Percentiles rank a stretch among this genome's conserved stretches.
These are phyloP conservation scores for Penicillium sp. DNA, from an alignment of 2,329 filamentous ascomycete species.

Conservation along the genomic window DNA sequence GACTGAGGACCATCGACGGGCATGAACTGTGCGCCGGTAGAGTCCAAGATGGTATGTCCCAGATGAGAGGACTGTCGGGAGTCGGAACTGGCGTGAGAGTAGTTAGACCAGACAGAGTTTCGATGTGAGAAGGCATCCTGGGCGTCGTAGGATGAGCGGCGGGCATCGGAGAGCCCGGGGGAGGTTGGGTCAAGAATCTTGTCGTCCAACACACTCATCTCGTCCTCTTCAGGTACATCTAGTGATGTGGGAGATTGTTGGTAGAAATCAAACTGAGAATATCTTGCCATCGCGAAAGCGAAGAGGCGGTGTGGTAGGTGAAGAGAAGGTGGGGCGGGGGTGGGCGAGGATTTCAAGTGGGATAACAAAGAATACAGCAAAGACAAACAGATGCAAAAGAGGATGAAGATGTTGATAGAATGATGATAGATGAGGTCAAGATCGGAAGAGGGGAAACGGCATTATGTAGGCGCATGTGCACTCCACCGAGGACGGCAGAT, in stretches of 20 bases:
- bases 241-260: slow-evolving; percentile 43
- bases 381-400: not conserved
- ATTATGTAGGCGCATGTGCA: not conserved
- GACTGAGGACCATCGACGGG: slow-evolving; percentile 54
- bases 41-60: slow-evolving; percentile 49
- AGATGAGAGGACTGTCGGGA: slow-evolving; percentile 43
- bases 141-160: slow-evolving; percentile 46
- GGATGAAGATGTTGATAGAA: not conserved
- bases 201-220: slow-evolving; percentile 52
- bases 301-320: slow-evolving; percentile 26
- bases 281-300: slow-evolving; percentile 42
- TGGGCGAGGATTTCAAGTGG: not conserved
- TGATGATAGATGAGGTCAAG: slow-evolving; percentile 6
- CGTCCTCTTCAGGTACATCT: slow-evolving; percentile 49
- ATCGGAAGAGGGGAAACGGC: not conserved
- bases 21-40: slow-evolving; percentile 61
- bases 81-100: slow-evolving; percentile 42
- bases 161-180: slow-evolving; percentile 49
- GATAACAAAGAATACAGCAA: not conserved
- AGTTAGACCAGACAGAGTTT: slow-evolving; percentile 52
- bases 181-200: slow-evolving; percentile 51
- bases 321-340: slow-evolving; percentile 8
- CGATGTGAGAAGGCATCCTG: slow-evolving; percentile 54
- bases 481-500: not conserved
- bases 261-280: slow-evolving; percentile 47